Percentiles rank a stretch among this genome's conserved stretches.
phyloP scores from a whole-genome alignment of 1,284 basidiomycete species.

The Moesziomyces parantarcticus region DNA sequence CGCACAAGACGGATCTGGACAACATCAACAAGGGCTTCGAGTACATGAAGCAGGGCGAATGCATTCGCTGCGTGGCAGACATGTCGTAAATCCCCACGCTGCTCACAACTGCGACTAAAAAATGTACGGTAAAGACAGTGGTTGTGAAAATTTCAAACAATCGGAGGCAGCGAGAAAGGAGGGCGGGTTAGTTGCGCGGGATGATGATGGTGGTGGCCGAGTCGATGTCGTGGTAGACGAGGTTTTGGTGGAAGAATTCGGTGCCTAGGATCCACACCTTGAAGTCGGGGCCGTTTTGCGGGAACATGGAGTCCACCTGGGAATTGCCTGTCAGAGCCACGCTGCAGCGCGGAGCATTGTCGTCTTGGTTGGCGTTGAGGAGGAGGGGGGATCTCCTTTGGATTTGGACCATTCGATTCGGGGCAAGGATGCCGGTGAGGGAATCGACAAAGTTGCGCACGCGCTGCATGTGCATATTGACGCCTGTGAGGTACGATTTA shows the following conservation, averaged over 20 bases:
- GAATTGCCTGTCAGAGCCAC: constrained; percentile 21
- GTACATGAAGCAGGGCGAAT: constrained; percentile 92
- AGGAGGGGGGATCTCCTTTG: no score
- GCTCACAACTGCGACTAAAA: no score
- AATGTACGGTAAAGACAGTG: neutral
- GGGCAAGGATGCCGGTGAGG: no score
- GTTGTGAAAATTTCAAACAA: neutral
- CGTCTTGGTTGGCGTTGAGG: neutral
- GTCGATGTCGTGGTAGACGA: constrained; percentile 39
- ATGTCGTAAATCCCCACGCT: constrained; percentile 30
- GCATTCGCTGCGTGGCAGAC: constrained; percentile 78
- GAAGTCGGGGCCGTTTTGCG: constrained; percentile 12
- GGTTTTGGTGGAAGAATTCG: constrained; percentile 38
- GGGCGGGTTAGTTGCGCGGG: constrained; percentile 4
- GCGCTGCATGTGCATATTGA: no score
- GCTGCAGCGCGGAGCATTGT: constrained; percentile 6
- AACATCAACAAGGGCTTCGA: constrained; percentile 91
- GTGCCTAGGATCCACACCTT: constrained; percentile 36
- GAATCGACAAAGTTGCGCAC: no score
- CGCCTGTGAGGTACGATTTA: no score
- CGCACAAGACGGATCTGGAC: constrained; percentile 71
- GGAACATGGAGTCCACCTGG: constrained; percentile 35
- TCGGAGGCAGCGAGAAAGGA: neutral
- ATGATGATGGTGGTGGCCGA: constrained; percentile 17
- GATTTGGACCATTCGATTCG: no score